These are phyloP conservation scores for Pichia scutulata DNA, from an alignment of 805 yeast genomes.

Conservation along the genomic window DNA sequence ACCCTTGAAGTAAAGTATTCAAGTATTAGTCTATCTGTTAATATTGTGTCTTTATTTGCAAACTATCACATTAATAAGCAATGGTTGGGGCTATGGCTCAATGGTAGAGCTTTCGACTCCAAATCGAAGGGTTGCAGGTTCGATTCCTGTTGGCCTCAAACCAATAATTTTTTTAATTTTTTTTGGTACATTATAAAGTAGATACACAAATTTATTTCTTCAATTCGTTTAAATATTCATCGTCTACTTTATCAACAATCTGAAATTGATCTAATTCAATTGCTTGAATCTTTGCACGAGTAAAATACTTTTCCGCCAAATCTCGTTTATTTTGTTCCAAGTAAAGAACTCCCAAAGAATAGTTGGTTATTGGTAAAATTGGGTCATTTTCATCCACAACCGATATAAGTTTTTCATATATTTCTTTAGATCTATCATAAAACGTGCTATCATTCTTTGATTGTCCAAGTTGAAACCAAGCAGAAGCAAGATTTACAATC, in stretches of 20 bases:
- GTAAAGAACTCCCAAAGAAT: constrained; percentile 76
- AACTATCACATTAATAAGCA: too few relatives aligned
- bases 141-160: constrained; percentile 20
- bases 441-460: constrained; percentile 9
- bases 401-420: constrained; percentile 16
- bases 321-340: constrained; percentile 51
- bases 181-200: too few relatives aligned
- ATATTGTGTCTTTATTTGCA: too few relatives aligned
- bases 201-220: constrained; percentile 21
- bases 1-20: too few relatives aligned
- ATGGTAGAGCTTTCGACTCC: constrained; percentile 78
- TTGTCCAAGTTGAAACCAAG: constrained; percentile 17
- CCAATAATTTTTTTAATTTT: not conserved
- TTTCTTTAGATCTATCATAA: constrained; percentile 14
- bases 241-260: constrained; percentile 55
- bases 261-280: constrained; percentile 57
- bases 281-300: constrained; percentile 67
- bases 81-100: constrained; percentile 60
- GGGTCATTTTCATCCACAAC: constrained; percentile 8
- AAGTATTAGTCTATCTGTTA: too few relatives aligned
- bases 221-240: constrained; percentile 30
- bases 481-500: constrained; percentile 23
- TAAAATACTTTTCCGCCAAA: constrained; percentile 51
- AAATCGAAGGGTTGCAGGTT: constrained; percentile 28
- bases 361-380: constrained; percentile 62